Percentiles rank a stretch among this genome's conserved stretches.
phyloP scores from a whole-genome alignment of 306 rosid species.

The Dalbergia cochinchinensis region DNA sequence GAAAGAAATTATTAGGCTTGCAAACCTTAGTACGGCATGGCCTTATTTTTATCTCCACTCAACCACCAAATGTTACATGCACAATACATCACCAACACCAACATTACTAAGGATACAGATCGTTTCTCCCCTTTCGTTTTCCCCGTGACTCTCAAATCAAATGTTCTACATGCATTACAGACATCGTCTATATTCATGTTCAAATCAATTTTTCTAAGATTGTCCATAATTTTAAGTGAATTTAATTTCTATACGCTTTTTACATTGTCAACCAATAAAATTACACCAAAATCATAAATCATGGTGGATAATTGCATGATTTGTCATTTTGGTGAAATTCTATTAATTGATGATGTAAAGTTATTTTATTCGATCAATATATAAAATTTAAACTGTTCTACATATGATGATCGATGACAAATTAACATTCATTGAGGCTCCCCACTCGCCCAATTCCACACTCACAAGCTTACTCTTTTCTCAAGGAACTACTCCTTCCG shows the following conservation, averaged over 20 bases:
- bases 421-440: background rate
- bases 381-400: too few relatives aligned
- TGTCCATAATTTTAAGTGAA: too few relatives aligned
- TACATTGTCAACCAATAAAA: too few relatives aligned
- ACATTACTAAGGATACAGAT: background rate
- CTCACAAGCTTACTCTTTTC: constrained; percentile 42
- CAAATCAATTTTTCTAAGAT: too few relatives aligned
- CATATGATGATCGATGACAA: background rate
- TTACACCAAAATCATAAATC: too few relatives aligned
- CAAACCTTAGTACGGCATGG: background rate
- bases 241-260: too few relatives aligned
- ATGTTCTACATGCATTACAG: background rate
- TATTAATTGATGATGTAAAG: too few relatives aligned
- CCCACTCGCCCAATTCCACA: background rate
- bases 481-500: constrained; percentile 51
- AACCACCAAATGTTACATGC: background rate
- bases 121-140: background rate
- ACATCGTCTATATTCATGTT: background rate
- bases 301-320: too few relatives aligned
- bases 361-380: too few relatives aligned
- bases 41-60: constrained; percentile 39
- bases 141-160: background rate
- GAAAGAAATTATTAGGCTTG: constrained; percentile 7
- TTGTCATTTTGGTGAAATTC: too few relatives aligned
- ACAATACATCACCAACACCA: background rate